These are phyloP conservation scores for Acanthamoeba royreba DNA, from an alignment of 208 protist species.

Conservation along the genomic window DNA sequence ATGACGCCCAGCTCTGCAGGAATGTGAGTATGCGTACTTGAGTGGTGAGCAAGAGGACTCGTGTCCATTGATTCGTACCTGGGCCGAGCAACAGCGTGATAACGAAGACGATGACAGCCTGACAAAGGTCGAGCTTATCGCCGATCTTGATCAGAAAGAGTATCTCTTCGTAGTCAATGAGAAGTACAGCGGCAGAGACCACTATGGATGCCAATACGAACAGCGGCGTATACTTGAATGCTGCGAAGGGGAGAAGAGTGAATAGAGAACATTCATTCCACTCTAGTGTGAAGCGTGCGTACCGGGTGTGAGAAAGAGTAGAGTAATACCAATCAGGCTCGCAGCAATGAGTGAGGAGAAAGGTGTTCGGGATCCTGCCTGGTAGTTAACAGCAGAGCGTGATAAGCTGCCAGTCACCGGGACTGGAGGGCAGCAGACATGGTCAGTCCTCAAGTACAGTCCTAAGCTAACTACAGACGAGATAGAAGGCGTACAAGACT, in stretches of 20 bases:
- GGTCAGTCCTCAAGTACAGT: neutral
- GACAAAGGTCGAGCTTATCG: neutral
- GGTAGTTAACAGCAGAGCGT: neutral
- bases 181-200: neutral
- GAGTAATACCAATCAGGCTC: neutral
- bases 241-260: neutral
- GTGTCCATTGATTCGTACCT: neutral
- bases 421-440: neutral
- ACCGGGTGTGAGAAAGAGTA: neutral
- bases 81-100: neutral
- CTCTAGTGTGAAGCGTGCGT: neutral
- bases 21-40: neutral
- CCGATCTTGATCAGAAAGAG: constrained; percentile 1
- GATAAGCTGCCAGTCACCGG: constrained; percentile 16
- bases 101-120: neutral
- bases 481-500: neutral
- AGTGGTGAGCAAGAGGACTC: neutral
- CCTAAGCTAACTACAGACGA: neutral
- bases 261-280: neutral
- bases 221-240: neutral
- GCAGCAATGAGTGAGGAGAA: neutral
- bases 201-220: neutral
- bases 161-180: neutral
- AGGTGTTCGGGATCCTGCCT: neutral
- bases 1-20: neutral